phyloP scores from a whole-genome alignment of 2,329 filamentous ascomycete genomes.

The Botryosphaeria dothidea region DNA sequence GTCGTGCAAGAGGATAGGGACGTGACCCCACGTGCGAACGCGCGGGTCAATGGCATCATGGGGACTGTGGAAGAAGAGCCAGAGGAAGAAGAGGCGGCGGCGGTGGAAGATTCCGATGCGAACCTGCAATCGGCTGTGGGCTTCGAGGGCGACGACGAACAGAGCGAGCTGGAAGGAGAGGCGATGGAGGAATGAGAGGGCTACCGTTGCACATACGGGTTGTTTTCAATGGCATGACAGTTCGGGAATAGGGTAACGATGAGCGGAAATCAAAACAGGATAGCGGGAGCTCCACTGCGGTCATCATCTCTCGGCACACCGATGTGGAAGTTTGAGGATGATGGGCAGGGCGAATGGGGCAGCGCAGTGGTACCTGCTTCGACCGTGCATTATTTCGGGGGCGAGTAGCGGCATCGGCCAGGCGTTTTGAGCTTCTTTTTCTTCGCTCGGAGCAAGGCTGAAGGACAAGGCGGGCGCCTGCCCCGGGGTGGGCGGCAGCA shows the following conservation, averaged over 20 bases:
- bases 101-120: slow-evolving; percentile 11
- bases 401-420: slow-evolving; percentile 13
- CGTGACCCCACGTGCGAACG: slow-evolving; percentile 14
- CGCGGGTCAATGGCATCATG: slow-evolving; percentile 17
- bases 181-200: slow-evolving; percentile 34
- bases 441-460: not conserved
- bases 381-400: slow-evolving; percentile 17
- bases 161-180: slow-evolving; percentile 26
- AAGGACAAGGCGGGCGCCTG: not conserved
- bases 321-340: slow-evolving; percentile 16
- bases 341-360: slow-evolving; percentile 12
- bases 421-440: not conserved
- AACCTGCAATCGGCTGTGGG: slow-evolving; percentile 22
- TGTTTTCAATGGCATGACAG: not conserved
- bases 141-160: slow-evolving; percentile 30
- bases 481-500: not conserved
- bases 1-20: slow-evolving; percentile 10
- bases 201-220: not conserved
- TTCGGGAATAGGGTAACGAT: not conserved
- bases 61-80: slow-evolving; percentile 14
- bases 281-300: not conserved
- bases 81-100: slow-evolving; percentile 7
- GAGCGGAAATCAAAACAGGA: not conserved
- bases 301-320: slow-evolving; percentile 5
- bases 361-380: slow-evolving; percentile 13